A percentile compares a stretch with the other conserved stretches of the same genome.
phyloP scores from a whole-genome alignment of 2,329 filamentous ascomycete species.

The Pseudogymnoascus sp. region DNA sequence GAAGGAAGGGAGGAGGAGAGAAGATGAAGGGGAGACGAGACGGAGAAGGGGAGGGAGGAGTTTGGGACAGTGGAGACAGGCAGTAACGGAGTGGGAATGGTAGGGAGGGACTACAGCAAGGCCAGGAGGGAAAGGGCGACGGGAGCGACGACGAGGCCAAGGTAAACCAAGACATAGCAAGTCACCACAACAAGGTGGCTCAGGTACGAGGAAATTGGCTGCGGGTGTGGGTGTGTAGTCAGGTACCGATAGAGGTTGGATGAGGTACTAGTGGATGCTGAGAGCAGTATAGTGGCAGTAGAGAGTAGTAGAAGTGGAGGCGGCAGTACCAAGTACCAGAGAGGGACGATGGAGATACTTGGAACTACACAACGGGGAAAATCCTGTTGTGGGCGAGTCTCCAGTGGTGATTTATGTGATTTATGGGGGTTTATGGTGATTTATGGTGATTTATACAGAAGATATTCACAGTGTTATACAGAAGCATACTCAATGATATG shows the following conservation, averaged over 20 bases:
- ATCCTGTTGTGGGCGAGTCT: neutral
- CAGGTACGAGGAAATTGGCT: neutral
- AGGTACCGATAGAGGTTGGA: conserved; percentile 6
- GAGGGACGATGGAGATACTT: neutral
- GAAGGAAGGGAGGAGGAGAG: neutral
- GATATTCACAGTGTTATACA: no score
- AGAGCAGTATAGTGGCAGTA: no score
- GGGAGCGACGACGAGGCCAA: neutral
- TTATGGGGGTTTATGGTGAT: no score
- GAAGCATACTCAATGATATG: no score
- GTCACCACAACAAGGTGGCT: neutral
- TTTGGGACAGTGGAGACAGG: neutral
- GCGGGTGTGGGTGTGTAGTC: neutral
- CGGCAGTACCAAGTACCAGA: neutral
- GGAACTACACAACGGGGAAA: neutral
- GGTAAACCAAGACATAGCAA: neutral
- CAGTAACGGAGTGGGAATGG: no score
- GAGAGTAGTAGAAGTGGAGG: neutral
- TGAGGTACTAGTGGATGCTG: neutral
- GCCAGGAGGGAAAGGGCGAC: neutral
- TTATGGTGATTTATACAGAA: neutral
- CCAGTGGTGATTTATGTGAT: no score
- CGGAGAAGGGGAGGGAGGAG: neutral
- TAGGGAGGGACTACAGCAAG: no score
- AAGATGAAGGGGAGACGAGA: neutral